These are phyloP conservation scores for Mycena rosella DNA, from an alignment of 768 basidiomycete species.

Conservation along the genomic window DNA sequence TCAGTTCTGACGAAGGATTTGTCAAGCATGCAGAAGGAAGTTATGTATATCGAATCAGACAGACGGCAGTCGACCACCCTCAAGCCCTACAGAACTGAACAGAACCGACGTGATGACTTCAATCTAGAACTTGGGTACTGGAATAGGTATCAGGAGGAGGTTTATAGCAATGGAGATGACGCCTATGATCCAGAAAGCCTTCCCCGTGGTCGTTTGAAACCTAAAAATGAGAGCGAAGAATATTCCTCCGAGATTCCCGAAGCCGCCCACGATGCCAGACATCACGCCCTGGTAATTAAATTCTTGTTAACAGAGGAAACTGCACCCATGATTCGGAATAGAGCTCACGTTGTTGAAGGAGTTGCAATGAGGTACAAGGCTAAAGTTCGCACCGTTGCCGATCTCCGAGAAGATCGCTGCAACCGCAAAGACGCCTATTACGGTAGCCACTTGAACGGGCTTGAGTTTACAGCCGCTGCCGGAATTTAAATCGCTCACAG, in stretches of 20 bases:
- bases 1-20: too few species aligned
- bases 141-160: slow-evolving; percentile 21
- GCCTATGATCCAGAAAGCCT: slow-evolving; percentile 63
- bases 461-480: background rate
- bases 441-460: slow-evolving; percentile 41
- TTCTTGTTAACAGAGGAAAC: background rate
- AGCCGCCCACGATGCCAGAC: slow-evolving; percentile 53
- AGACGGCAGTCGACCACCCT: too few species aligned
- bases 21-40: too few species aligned
- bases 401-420: slow-evolving; percentile 57
- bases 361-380: slow-evolving; percentile 65
- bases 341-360: slow-evolving; percentile 47
- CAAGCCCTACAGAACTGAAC: too few species aligned
- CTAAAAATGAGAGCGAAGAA: slow-evolving; percentile 63
- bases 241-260: slow-evolving; percentile 60
- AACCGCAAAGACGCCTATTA: slow-evolving; percentile 56
- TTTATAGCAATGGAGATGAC: slow-evolving; percentile 51
- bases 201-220: slow-evolving; percentile 55
- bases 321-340: background rate
- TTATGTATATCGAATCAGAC: too few species aligned
- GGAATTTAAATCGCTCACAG: slow-evolving; percentile 39
- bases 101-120: too few species aligned
- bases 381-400: slow-evolving; percentile 64
- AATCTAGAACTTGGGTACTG: slow-evolving; percentile 18
- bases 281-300: slow-evolving; percentile 44